Evolutionary conservation across 306 rosid species (phyloP).

Genomic region (Astragalus membranaceus): DNA sequence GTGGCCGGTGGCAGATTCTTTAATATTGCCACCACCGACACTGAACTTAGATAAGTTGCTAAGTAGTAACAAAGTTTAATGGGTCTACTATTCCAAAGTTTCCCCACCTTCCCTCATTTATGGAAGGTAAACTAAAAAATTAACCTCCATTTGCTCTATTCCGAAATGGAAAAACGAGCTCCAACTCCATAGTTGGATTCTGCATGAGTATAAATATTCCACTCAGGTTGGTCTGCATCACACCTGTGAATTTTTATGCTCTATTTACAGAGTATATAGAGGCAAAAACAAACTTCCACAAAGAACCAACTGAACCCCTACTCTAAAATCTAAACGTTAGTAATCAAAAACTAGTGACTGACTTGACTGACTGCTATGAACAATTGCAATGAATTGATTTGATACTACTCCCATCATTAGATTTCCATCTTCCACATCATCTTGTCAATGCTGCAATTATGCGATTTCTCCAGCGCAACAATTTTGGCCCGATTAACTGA

Average conservation of each 20-base stretch:
- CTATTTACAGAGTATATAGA: conserved; percentile 87
- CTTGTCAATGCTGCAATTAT: conserved; percentile 42
- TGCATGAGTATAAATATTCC: conserved; percentile 90
- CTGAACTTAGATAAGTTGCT: conserved; percentile 25
- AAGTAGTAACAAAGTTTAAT: conserved; percentile 31
- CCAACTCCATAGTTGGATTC: conserved; percentile 90
- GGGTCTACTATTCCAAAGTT: conserved; percentile 45
- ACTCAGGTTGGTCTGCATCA: conserved; percentile 32
- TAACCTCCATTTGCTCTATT: conserved; percentile 91
- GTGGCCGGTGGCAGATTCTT: conserved; percentile 40
- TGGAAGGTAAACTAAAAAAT: conserved; percentile 73
- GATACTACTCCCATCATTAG: conserved; percentile 35
- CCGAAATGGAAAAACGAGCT: conserved; percentile 77
- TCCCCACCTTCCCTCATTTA: conserved; percentile 46
- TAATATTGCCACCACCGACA: conserved; percentile 45
- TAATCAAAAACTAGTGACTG: conserved; percentile 52
- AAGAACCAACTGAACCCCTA: conserved; percentile 47
- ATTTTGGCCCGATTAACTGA: conserved; percentile 68
- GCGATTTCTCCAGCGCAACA: conserved; percentile 67
- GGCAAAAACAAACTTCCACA: conserved; percentile 53
- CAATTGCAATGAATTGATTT: conserved; percentile 56
- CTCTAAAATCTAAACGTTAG: conserved; percentile 62
- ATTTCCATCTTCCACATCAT: conserved; percentile 82
- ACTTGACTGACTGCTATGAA: conserved; percentile 56
- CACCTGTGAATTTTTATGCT: conserved; percentile 80